Evolutionary conservation across 768 basidiomycete species (phyloP), one percentile per base, ranked within the genome.

Genomic region (Cantharellus cinnabarinus): DNA sequence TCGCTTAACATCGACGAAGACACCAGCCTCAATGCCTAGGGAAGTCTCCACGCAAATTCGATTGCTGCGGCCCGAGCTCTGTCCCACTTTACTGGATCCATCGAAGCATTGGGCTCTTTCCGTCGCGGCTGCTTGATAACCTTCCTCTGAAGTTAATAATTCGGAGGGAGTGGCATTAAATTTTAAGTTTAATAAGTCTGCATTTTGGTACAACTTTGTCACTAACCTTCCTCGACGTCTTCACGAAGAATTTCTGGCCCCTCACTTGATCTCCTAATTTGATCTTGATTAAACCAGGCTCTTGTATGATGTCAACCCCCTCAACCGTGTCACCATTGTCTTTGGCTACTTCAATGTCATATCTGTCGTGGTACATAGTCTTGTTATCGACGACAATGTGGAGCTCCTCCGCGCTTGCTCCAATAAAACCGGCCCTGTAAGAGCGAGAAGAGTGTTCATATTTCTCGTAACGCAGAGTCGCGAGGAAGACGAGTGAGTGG

Each of bases 341-440:
- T 38, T 56, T 44, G 39, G 55, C 59, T 58, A 44, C 41, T 5
- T 20, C 57, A 39, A 15, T 39, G 37, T 44, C 42, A 40, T 41
- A 41, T 14, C 59, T 42, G 20, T 60, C 34, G 14, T 48, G 40
- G 34, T 61, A 61, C 40, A 61, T 56, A 41, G 42, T 56, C 20
- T n/a, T 56, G 15, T 60, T 56, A 41, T 62, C 62, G 5, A 61
- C 56, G 40, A 7, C 15, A 41, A 62, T 61, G 29, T 61, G 55
- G 54, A 61, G 42, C 3, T 15, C 50, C 15, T 61, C 62, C 5
- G 53, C 54, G 2, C 15, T 54, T 37, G 7, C 52, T 42, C 54
- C 61, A 4, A 60, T n/a, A 5, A 62, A 44, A 10, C 34, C 39
- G 37, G 52, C 7, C 2, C n/a, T 54, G 37, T 37, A 62, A 5